Conservation (phyloP, 2,329 filamentous ascomycete species). For the Phaeosphaeriaceae sp. region DNA sequence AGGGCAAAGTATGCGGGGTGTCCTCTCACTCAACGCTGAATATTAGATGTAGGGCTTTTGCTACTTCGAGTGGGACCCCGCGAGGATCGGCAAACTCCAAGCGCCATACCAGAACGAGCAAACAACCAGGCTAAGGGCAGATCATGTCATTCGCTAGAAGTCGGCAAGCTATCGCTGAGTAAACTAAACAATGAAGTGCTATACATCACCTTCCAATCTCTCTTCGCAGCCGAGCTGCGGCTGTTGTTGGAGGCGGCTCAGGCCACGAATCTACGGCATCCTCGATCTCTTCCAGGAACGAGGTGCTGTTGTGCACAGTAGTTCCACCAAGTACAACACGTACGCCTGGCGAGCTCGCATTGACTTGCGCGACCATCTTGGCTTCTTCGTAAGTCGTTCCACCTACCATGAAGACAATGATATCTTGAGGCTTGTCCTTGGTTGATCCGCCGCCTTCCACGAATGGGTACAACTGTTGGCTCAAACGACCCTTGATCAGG, state of each 20-base stretch:
- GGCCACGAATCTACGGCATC: slow-evolving; percentile 89
- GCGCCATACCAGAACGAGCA: neutral
- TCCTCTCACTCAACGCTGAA: neutral
- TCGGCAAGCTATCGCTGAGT: neutral
- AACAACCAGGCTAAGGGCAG: neutral
- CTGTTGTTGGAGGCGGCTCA: slow-evolving; percentile 60
- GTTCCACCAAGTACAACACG: slow-evolving; percentile 91
- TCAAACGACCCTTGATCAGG: slow-evolving; percentile 87
- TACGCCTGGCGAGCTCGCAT: slow-evolving; percentile 86
- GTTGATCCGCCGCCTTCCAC: slow-evolving; percentile 87
- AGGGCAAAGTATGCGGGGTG: too few species aligned
- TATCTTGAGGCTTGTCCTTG: slow-evolving; percentile 94
- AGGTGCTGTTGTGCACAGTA: slow-evolving; percentile 82
- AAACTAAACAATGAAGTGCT: neutral
- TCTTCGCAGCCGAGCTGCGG: slow-evolving; percentile 67
- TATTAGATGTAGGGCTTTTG: neutral
- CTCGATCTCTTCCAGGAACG: slow-evolving; percentile 90
- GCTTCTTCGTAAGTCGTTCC: slow-evolving; percentile 97
- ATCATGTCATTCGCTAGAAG: slow-evolving; percentile 1
- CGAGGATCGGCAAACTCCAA: neutral
- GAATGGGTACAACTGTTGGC: slow-evolving; percentile 90
- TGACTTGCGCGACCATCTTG: slow-evolving; percentile 93
- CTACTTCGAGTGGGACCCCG: neutral
- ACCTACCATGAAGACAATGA: slow-evolving; percentile 92
- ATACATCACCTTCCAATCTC: slow-evolving; percentile 60